phyloP scores from a whole-genome alignment of 1,284 basidiomycete genomes.

The Microbotryum saponariae region DNA sequence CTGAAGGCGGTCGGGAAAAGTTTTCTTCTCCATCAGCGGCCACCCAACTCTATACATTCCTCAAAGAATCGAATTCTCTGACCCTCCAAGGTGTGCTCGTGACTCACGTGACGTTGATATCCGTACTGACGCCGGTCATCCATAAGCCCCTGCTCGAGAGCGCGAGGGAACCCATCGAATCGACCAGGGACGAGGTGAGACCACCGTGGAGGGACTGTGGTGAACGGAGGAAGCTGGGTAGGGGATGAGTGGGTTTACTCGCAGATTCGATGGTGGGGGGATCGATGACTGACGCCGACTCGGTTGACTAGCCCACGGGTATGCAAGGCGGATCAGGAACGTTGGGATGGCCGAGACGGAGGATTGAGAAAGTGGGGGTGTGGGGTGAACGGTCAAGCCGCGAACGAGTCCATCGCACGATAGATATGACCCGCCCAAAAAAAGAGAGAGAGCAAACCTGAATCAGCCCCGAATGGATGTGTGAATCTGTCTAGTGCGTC shows the following conservation, averaged over 20 bases:
- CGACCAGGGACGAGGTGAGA: slow-evolving; percentile 71
- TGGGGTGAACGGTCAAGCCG: no score
- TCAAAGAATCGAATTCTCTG: slow-evolving; percentile 30
- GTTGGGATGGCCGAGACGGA: no score
- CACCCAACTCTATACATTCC: slow-evolving; percentile 10
- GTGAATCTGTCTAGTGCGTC: no score
- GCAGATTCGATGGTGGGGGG: no score
- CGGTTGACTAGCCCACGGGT: slow-evolving; percentile 5
- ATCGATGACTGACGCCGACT: slow-evolving; percentile 7
- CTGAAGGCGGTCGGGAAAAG: slow-evolving; percentile 49
- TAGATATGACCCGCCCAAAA: no score
- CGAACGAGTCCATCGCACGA: no score
- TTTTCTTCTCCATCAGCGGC: background rate
- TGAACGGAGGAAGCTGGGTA: no score
- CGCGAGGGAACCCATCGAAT: slow-evolving; percentile 74
- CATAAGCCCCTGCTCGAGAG: slow-evolving; percentile 70
- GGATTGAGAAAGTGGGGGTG: background rate
- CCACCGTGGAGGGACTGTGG: slow-evolving; percentile 68
- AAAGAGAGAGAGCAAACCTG: no score
- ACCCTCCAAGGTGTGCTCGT: background rate
- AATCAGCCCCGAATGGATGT: no score
- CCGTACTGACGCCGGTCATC: slow-evolving; percentile 79
- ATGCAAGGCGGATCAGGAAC: background rate
- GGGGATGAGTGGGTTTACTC: no score
- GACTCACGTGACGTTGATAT: slow-evolving; percentile 75